Evolutionary conservation across 257 asterid species (phyloP).

Genomic region (Prunella vulgaris): DNA sequence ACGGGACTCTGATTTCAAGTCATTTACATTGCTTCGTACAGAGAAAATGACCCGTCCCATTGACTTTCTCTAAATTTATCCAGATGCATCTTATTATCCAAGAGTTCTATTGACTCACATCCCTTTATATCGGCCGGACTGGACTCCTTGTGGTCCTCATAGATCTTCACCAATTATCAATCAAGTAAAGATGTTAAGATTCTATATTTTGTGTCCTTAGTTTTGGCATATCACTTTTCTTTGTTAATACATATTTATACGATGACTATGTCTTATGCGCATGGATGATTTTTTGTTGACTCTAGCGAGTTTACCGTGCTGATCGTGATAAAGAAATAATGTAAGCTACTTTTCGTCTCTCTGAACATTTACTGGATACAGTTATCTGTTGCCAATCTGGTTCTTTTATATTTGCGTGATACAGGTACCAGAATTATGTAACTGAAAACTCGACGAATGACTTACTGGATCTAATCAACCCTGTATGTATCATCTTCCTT

Average conservation of each 20-base stretch:
- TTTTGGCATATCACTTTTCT: not conserved
- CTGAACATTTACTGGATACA: not conserved
- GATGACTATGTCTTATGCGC: constrained; percentile 1
- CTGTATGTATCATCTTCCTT: constrained; percentile 55
- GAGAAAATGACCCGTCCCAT: not conserved
- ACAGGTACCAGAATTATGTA: constrained; percentile 88
- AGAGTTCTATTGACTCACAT: constrained; percentile 89
- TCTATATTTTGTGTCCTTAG: not conserved
- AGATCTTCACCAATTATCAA: constrained; percentile 76
- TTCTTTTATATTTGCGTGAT: constrained; percentile 18
- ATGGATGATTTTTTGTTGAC: constrained; percentile 11
- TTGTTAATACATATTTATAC: not conserved
- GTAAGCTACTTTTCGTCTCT: constrained; percentile 44
- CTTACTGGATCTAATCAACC: constrained; percentile 62
- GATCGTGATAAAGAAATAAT: constrained; percentile 46
- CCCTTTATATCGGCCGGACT: constrained; percentile 76
- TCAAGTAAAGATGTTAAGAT: constrained; percentile 47
- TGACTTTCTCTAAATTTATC: constrained; percentile 20
- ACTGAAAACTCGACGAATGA: constrained; percentile 45
- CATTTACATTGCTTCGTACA: constrained; percentile 1
- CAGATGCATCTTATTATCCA: constrained; percentile 47
- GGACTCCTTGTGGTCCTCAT: constrained; percentile 76
- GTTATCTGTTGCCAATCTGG: not conserved
- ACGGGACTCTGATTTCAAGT: constrained; percentile 19
- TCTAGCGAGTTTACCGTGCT: constrained; percentile 63